Conservation (phyloP, 225 moss, liverwort and hornwort genomes). For the Ulota crispa region DNA sequence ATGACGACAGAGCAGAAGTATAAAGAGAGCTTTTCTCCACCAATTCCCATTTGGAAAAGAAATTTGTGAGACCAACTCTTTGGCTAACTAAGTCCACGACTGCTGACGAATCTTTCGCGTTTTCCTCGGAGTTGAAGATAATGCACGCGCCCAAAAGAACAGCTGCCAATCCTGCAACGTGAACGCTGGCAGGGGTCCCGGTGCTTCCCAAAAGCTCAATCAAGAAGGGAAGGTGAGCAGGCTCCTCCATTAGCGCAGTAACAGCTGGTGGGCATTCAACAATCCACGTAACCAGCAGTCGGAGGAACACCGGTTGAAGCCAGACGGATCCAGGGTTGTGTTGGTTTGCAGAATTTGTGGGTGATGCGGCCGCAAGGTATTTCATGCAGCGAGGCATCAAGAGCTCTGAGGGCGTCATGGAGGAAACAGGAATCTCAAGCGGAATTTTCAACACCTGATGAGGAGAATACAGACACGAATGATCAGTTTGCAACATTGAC, state of each 20-base stretch:
- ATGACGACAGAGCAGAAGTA: slow-evolving; percentile 65
- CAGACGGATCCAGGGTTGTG: slow-evolving; percentile 71
- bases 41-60: slow-evolving; percentile 91
- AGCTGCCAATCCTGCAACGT: slow-evolving; percentile 91
- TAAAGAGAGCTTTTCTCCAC: slow-evolving; percentile 84
- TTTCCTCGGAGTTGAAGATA: slow-evolving; percentile 69
- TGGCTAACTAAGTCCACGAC: slow-evolving; percentile 80
- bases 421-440: slow-evolving; percentile 83
- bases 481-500: slow-evolving; percentile 5
- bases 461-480: slow-evolving; percentile 1
- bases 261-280: slow-evolving; percentile 90
- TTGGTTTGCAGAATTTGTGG: slow-evolving; percentile 47
- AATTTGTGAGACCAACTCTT: slow-evolving; percentile 76
- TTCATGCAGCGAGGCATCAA: slow-evolving; percentile 95
- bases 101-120: slow-evolving; percentile 64
- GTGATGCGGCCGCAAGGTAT: slow-evolving; percentile 88
- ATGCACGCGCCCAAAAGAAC: slow-evolving; percentile 92
- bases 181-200: slow-evolving; percentile 82
- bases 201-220: slow-evolving; percentile 80
- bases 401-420: slow-evolving; percentile 68
- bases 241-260: slow-evolving; percentile 76
- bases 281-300: slow-evolving; percentile 96
- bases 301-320: slow-evolving; percentile 93
- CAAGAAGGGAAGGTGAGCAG: slow-evolving; percentile 84
- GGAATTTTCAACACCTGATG: slow-evolving; percentile 85